Evolutionary conservation across 192 early-diverging fungal species (phyloP).

Genomic region (Glomus cerebriforme): DNA sequence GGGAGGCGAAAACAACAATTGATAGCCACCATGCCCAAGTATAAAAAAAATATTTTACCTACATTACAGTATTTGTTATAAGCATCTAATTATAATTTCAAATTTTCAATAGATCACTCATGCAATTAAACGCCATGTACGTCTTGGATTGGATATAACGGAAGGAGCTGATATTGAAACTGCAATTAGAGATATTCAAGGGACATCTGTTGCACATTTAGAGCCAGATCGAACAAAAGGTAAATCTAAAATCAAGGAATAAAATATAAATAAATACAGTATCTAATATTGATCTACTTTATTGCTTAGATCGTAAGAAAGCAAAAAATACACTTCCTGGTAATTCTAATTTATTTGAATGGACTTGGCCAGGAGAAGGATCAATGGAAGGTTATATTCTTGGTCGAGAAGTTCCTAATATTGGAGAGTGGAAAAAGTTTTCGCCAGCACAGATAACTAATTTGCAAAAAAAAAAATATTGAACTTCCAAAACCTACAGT

Average conservation of each 20-base stretch:
- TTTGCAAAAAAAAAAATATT: not conserved
- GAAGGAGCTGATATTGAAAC: not conserved
- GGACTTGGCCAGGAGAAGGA: not conserved
- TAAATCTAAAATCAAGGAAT: not conserved
- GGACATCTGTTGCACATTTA: not conserved
- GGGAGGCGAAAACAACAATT: not conserved
- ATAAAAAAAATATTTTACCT: not conserved
- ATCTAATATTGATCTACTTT: too few relatives aligned
- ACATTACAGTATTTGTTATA: not conserved
- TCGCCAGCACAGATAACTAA: not conserved
- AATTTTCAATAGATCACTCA: not conserved
- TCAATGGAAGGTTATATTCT: not conserved
- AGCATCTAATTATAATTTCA: not conserved
- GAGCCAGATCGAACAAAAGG: not conserved
- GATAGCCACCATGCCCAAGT: constrained; percentile 1
- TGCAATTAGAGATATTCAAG: too few relatives aligned
- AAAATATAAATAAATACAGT: too few relatives aligned
- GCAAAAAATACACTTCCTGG: not conserved
- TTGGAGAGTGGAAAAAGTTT: not conserved
- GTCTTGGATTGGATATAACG: not conserved
- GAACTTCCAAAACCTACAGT: not conserved
- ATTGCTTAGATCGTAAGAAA: too few relatives aligned
- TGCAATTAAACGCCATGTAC: not conserved
- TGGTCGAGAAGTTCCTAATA: not conserved
- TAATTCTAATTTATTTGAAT: constrained; percentile 14